Evolutionary conservation across 2,329 filamentous ascomycete genomes (phyloP).

Genomic region (Beauveria sp.): DNA sequence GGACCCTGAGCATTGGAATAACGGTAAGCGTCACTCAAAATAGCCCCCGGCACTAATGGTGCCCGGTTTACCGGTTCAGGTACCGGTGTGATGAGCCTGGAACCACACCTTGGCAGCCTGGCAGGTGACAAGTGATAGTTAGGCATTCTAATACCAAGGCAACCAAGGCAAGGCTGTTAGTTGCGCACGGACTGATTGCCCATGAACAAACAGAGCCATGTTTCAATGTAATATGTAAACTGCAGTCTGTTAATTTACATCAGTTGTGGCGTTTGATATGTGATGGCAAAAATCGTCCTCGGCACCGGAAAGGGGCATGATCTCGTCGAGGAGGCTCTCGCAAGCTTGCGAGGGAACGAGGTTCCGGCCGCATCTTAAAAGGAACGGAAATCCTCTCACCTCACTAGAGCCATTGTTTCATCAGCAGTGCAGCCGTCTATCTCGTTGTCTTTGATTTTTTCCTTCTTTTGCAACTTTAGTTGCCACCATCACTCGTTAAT

Average conservation of each 20-base stretch:
- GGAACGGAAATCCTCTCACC: background rate
- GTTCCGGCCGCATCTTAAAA: background rate
- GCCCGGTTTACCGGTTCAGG: background rate
- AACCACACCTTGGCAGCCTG: background rate
- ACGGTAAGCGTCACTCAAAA: background rate
- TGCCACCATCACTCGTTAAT: background rate
- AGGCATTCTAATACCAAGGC: background rate
- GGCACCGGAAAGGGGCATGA: background rate
- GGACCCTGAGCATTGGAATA: background rate
- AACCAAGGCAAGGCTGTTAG: background rate
- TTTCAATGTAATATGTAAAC: constrained; percentile 1
- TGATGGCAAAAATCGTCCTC: background rate
- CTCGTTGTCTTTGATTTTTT: constrained; percentile 4
- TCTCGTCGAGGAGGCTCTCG: background rate
- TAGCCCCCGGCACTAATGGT: background rate
- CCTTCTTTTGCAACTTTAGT: background rate
- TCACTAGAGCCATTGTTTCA: background rate
- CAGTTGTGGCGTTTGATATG: constrained; percentile 5
- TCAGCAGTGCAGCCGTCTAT: constrained; percentile 1
- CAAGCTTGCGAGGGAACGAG: background rate
- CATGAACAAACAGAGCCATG: constrained; percentile 5
- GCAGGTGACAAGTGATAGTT: background rate
- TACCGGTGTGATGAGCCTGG: constrained; percentile 4
- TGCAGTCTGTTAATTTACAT: background rate
- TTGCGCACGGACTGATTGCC: constrained; percentile 7